Evolutionary conservation across 108 stramenopile genomes (phyloP).

Genomic region (Nitzschia sp.): DNA sequence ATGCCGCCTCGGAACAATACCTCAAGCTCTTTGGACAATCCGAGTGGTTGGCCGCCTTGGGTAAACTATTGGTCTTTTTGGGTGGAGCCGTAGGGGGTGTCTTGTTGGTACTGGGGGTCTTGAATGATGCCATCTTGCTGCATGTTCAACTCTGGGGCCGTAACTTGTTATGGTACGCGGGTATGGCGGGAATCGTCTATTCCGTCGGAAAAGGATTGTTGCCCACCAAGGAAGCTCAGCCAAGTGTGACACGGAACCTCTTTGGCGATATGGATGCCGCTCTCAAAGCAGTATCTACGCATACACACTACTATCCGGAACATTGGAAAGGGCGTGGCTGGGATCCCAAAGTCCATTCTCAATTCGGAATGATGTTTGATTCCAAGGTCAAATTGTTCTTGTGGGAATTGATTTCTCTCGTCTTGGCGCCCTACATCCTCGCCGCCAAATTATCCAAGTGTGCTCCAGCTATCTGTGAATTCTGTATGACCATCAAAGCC

Average conservation of each 20-base stretch:
- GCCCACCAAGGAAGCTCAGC: conserved; percentile 55
- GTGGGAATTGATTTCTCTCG: conserved; percentile 73
- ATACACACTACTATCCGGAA: conserved; percentile 92
- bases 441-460: conserved; percentile 82
- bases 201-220: conserved; percentile 79
- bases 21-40: conserved; percentile 83
- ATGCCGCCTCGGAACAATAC: conserved; percentile 85
- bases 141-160: conserved; percentile 91
- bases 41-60: conserved; percentile 70
- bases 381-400: conserved; percentile 84
- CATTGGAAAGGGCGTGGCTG: conserved; percentile 77
- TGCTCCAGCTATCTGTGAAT: conserved; percentile 81
- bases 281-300: conserved; percentile 64
- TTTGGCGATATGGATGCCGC: conserved; percentile 68
- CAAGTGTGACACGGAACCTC: conserved; percentile 56
- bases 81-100: conserved; percentile 93
- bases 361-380: conserved; percentile 76
- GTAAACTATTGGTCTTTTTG: conserved; percentile 85
- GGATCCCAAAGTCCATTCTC: conserved; percentile 62
- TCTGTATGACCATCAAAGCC: conserved; percentile 73
- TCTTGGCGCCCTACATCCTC: conserved; percentile 89
- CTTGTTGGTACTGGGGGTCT: conserved; percentile 75
- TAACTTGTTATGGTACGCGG: conserved; percentile 94
- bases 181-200: conserved; percentile 76
- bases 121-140: conserved; percentile 93